These are phyloP conservation scores for Boletellus emodensis DNA, from an alignment of 768 basidiomycete genomes.

Conservation along the genomic window DNA sequence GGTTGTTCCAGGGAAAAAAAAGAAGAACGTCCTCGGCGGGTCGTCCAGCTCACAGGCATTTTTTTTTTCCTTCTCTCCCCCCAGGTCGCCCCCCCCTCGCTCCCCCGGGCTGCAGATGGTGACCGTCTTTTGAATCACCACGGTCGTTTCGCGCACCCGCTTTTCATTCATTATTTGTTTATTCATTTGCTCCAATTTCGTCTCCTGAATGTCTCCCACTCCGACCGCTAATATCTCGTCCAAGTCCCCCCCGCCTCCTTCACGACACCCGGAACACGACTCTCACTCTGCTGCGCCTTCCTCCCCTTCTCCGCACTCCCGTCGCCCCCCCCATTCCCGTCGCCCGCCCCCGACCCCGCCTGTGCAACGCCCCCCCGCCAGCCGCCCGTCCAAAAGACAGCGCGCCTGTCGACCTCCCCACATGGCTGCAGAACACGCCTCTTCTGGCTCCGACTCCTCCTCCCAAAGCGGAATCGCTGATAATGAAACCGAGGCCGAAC, in stretches of 20 bases:
- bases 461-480: slow-evolving; percentile 59
- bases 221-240: slow-evolving; percentile 24
- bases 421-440: slow-evolving; percentile 26
- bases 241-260: slow-evolving; percentile 10
- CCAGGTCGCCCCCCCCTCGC: too few species aligned
- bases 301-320: not conserved
- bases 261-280: slow-evolving; percentile 22
- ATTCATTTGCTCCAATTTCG: slow-evolving; percentile 13
- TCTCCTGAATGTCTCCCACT: slow-evolving; percentile 23
- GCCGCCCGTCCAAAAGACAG: slow-evolving; percentile 20
- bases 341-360: not conserved
- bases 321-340: not conserved
- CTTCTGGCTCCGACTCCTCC: slow-evolving; percentile 35
- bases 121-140: too few species aligned
- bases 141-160: not conserved
- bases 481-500: slow-evolving; percentile 50
- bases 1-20: too few species aligned
- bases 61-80: too few species aligned
- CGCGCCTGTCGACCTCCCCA: slow-evolving; percentile 5
- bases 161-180: slow-evolving; percentile 26
- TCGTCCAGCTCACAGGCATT: too few species aligned
- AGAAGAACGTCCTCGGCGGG: too few species aligned
- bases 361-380: not conserved
- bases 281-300: not conserved
- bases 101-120: too few species aligned